phyloP scores from a whole-genome alignment of 2,329 filamentous ascomycete genomes.

The Fusarium nelsonii region DNA sequence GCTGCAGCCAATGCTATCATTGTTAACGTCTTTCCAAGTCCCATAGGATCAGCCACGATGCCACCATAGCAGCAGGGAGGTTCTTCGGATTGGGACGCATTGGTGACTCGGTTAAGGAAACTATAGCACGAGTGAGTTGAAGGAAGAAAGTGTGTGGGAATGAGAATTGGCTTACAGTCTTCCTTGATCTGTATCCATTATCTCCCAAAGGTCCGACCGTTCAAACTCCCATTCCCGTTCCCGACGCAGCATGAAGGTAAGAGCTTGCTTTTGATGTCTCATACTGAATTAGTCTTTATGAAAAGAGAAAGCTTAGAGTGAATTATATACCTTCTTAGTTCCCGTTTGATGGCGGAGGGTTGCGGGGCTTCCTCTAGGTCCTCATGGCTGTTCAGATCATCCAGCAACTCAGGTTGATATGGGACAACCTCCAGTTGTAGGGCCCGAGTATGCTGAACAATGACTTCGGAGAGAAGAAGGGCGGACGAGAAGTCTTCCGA shows the following conservation, averaged over 20 bases:
- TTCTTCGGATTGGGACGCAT: slow-evolving; percentile 44
- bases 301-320: no score
- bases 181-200: slow-evolving; percentile 33
- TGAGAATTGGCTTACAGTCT: slow-evolving; percentile 34
- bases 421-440: slow-evolving; percentile 14
- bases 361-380: slow-evolving; percentile 49
- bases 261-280: slow-evolving; percentile 59
- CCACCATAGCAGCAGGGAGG: slow-evolving; percentile 57
- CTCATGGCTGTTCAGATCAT: slow-evolving; percentile 41
- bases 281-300: neutral
- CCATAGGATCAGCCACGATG: slow-evolving; percentile 62
- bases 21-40: slow-evolving; percentile 59
- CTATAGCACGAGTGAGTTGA: slow-evolving; percentile 25
- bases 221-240: slow-evolving; percentile 54
- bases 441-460: neutral
- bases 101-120: slow-evolving; percentile 54
- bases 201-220: slow-evolving; percentile 53
- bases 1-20: slow-evolving; percentile 58
- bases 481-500: neutral
- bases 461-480: neutral
- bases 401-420: slow-evolving; percentile 41
- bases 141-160: neutral
- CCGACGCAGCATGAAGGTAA: slow-evolving; percentile 57
- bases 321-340: slow-evolving; percentile 40
- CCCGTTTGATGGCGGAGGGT: slow-evolving; percentile 44